Percentiles rank a stretch among this genome's conserved stretches.
phyloP scores from a whole-genome alignment of 768 basidiomycete species.

The Phanerodontia chrysosporium region DNA sequence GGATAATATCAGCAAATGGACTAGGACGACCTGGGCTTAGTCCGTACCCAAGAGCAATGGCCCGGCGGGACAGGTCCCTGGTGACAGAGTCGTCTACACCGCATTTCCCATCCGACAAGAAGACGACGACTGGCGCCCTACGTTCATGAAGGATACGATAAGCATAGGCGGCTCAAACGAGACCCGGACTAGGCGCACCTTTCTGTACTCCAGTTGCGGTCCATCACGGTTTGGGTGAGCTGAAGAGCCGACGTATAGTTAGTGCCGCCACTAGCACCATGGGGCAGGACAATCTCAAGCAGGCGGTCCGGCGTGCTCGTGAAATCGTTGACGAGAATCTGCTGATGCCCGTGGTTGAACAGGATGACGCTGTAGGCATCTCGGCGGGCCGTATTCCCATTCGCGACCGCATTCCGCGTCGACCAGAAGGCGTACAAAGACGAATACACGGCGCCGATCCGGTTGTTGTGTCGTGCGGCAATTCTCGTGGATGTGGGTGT shows the following conservation, averaged over 20 bases:
- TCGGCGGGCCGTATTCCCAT: conserved; percentile 27
- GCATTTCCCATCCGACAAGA: conserved; percentile 55
- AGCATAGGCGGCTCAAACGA: neutral
- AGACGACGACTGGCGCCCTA: conserved; percentile 49
- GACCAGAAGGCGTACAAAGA: conserved; percentile 54
- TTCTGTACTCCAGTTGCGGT: conserved; percentile 46
- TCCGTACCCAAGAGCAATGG: conserved; percentile 41
- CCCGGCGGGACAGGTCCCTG: conserved; percentile 37
- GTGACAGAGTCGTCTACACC: conserved; percentile 31
- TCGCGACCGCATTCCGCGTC: conserved; percentile 40
- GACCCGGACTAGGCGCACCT: conserved; percentile 26
- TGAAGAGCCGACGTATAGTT: conserved; percentile 39
- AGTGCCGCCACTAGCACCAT: conserved; percentile 34
- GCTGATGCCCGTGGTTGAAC: conserved; percentile 30
- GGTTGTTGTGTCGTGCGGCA: conserved; percentile 34
- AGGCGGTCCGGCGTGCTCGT: conserved; percentile 41
- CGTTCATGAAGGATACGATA: conserved; percentile 19
- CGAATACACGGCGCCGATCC: conserved; percentile 57
- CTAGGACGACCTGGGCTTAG: neutral
- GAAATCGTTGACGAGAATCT: conserved; percentile 42
- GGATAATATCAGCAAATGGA: neutral
- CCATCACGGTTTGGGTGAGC: conserved; percentile 35
- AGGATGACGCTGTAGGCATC: conserved; percentile 56
- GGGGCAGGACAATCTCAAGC: conserved; percentile 33
- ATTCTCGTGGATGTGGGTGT: conserved; percentile 41